Conservation (phyloP, 164 flowering plant species). For the Litsea cubeba region DNA sequence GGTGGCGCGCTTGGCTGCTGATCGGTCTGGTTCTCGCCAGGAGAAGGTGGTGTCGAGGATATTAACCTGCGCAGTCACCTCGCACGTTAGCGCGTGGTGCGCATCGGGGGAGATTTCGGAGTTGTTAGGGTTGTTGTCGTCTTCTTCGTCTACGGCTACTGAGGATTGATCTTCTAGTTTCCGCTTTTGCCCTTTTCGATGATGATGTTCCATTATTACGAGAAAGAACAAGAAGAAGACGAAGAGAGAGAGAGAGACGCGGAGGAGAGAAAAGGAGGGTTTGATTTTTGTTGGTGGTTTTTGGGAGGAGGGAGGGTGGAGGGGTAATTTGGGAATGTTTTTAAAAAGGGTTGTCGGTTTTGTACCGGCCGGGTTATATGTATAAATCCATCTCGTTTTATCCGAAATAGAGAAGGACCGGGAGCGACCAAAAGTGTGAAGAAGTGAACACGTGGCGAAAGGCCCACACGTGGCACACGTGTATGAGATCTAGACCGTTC, state of each 20-base stretch:
- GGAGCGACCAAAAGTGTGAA: too few species aligned
- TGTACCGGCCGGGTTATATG: too few species aligned
- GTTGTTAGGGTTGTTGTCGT: slow-evolving; percentile 28
- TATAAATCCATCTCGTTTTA: too few species aligned
- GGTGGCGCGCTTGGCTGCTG: slow-evolving; percentile 79
- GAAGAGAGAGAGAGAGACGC: slow-evolving; percentile 4
- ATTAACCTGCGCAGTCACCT: slow-evolving; percentile 51
- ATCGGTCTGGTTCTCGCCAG: slow-evolving; percentile 70
- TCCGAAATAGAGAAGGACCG: too few species aligned
- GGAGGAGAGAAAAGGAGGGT: neutral
- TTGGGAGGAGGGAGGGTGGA: neutral
- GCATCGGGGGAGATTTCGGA: slow-evolving; percentile 25
- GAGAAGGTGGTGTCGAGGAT: slow-evolving; percentile 50
- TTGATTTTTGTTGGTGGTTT: too few species aligned
- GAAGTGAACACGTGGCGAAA: too few species aligned
- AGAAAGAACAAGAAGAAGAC: neutral
- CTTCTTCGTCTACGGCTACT: slow-evolving; percentile 37
- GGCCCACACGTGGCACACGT: too few species aligned
- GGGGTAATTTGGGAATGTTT: slow-evolving; percentile 27
- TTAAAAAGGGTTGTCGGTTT: neutral
- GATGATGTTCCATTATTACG: slow-evolving; percentile 13
- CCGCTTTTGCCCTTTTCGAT: slow-evolving; percentile 66
- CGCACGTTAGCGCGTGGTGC: slow-evolving; percentile 28
- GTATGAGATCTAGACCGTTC: too few species aligned
- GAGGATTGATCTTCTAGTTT: slow-evolving; percentile 52